Base-by-base conservation (phyloP, 306 rosid species). In the Inga oerstediana region DNA sequence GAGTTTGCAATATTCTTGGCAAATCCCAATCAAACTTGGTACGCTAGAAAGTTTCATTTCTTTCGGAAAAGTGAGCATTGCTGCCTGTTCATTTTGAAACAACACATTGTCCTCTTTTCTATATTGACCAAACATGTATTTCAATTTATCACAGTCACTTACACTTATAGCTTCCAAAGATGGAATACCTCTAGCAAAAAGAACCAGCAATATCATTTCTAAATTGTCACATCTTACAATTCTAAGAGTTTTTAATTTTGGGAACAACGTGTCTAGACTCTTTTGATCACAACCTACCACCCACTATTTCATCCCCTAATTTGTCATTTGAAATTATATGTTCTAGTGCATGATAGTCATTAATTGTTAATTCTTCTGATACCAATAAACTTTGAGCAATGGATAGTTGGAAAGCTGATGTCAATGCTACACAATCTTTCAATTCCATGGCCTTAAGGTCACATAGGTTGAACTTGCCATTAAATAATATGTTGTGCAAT, bases 131-230 rank as follows among this genome's bases (percentile, higher is more conserved):
- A 27, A 27, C 30, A 27, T 27, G 30, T 27, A 27, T 27, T 27
- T 27, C 30, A 27, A 27, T 27, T 27, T 27, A 27, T 27, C 30
- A 27, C 1, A 1, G 30, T 27, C 30, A 27, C 30, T 27, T 27
- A 0, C 30, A 27, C 1, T 27, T 27, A 27, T 27, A 27, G 30
- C 30, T 27, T 27, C 30, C 1, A 27, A 27, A 27, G 30, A 27
- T 27, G 30, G 30, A 78, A 78, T 83, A 15, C 62, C 74, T 32
- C 34, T 32, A 3, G 1, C 75, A 43, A 65, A 85, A 32, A 32
- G 34, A 32, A 32, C 34, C 37, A 76, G 85, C 30, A 85, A 62
- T 54, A 76, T 39, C 46, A 80, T 76, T 77, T 85, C 80, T n/a
- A 85, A 27, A 74, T 4, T 14, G 3, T 13, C n/a, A 39, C 88